phyloP scores from a whole-genome alignment of 192 early-diverging fungal species.

The Rhizophagus clarus region DNA sequence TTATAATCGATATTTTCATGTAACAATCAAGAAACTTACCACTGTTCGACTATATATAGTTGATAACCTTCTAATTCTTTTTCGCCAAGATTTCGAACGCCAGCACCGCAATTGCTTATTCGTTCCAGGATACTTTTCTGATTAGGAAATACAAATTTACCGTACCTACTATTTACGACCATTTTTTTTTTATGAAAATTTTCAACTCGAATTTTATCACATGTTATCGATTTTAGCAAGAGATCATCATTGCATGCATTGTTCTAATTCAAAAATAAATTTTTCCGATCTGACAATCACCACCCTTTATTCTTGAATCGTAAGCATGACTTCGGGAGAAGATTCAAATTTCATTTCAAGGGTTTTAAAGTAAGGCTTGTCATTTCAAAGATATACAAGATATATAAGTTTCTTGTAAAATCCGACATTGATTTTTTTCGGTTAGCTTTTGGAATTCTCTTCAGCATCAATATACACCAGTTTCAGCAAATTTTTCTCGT shows the following conservation, averaged over 20 bases:
- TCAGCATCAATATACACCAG: background rate
- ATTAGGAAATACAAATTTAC: conserved; percentile 41
- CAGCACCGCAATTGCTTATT: conserved; percentile 33
- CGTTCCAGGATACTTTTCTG: conserved; percentile 32
- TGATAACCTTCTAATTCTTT: conserved; percentile 43
- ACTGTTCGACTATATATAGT: conserved; percentile 53
- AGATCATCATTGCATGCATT: too few species aligned
- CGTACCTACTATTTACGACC: background rate
- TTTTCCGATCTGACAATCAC: too few species aligned
- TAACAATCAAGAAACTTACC: conserved; percentile 29
- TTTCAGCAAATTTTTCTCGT: background rate
- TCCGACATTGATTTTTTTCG: background rate
- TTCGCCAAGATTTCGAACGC: conserved; percentile 30
- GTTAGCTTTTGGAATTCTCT: conserved; percentile 16
- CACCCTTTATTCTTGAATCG: too few species aligned
- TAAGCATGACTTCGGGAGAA: background rate
- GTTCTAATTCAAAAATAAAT: too few species aligned
- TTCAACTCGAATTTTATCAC: too few species aligned
- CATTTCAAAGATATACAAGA: background rate
- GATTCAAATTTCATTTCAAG: background rate
- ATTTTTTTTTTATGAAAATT: background rate
- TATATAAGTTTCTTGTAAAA: background rate
- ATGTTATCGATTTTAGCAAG: too few species aligned
- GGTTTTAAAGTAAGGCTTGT: background rate
- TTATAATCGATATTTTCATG: background rate